Percentiles rank a stretch among this genome's conserved stretches.
phyloP scores from a whole-genome alignment of 495 filamentous ascomycete species.

The Diplogelasinospora grovesii region DNA sequence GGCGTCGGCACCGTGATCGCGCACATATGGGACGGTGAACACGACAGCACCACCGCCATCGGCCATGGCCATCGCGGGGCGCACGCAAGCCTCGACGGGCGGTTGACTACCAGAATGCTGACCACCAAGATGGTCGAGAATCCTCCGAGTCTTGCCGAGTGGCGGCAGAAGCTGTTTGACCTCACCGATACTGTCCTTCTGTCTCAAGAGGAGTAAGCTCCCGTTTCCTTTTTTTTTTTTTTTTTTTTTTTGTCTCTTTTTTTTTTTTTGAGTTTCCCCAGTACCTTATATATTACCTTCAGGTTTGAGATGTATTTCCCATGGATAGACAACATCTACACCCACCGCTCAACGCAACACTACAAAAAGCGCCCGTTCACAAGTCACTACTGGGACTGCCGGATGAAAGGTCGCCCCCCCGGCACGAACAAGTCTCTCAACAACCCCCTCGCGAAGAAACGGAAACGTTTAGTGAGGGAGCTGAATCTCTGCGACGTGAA shows the following conservation, averaged over 20 bases:
- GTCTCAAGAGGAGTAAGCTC: constrained; percentile 70
- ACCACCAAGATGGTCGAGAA: constrained; percentile 53
- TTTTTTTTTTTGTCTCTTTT: neutral
- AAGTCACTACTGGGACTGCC: constrained; percentile 87
- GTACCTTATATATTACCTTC: neutral
- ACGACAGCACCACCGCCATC: neutral
- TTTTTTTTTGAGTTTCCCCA: neutral
- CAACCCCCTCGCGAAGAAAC: constrained; percentile 83
- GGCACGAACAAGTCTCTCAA: constrained; percentile 80
- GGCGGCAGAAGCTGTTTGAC: constrained; percentile 72
- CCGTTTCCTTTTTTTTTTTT: neutral
- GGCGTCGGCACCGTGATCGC: no score
- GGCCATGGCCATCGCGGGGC: neutral
- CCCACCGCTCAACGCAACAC: constrained; percentile 77
- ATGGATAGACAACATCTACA: constrained; percentile 88
- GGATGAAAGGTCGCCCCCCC: constrained; percentile 76
- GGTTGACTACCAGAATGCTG: constrained; percentile 27
- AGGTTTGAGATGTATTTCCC: constrained; percentile 87
- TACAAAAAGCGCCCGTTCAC: constrained; percentile 82
- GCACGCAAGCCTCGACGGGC: constrained; percentile 8
- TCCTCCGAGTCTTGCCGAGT: constrained; percentile 63
- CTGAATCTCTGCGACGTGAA: constrained; percentile 84
- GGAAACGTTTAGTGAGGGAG: constrained; percentile 70
- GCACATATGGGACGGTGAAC: no score
- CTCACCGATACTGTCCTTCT: constrained; percentile 68